Base-by-base conservation (phyloP, 306 rosid genomes). In the Hippophae tibetana region DNA sequence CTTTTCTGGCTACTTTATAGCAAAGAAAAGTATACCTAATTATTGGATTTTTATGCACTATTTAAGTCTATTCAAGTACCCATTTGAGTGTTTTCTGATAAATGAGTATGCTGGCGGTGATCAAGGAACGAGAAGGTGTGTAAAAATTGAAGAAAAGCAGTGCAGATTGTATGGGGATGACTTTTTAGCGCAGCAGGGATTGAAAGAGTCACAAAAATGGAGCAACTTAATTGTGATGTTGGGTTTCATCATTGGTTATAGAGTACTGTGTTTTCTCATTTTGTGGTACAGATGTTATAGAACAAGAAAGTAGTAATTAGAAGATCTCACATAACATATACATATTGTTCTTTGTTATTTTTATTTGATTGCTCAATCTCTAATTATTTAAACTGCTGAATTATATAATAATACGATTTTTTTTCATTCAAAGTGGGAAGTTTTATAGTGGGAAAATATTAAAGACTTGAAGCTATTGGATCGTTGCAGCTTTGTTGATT, bases 11-110 rank as follows among this genome's bases (percentile, higher is more conserved):
- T 92, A 88, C 73, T 92, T 92, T 67, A 88, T 92, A 68, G 74
- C 96, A 3, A 63, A 92, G 85, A 85, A 86, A 13, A 82, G 78
- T 67, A 75, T 92, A 53, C 99, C 99, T 0, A 73, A 66, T 13
- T 92, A 92, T 77, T 92, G 99, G 99, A 74, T 86, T 64, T 92
- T 85, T 62, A 84, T 92, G 96, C 93, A 92, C 71, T 85, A 92
- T 63, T 44, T 72, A 80, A 85, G 95, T 42, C 77, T 92, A 49
- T 92, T 92, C 82, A 92, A 88, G 86, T 92, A 92, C 70, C 99
- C 99, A 23, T 92, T 92, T 70, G 99, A 88, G 79, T 88, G 99
- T 61, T 86, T 92, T 63, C 44, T 92, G 80, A 79, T 92, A 78
- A 92, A 88, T 68, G 99, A 92, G 76, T 88, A 85, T 68, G 99